Evolutionary conservation across 2,329 filamentous ascomycete genomes (phyloP), one percentile per base, ranked within the genome.

Genomic region (Trichophyton benhamiae): DNA sequence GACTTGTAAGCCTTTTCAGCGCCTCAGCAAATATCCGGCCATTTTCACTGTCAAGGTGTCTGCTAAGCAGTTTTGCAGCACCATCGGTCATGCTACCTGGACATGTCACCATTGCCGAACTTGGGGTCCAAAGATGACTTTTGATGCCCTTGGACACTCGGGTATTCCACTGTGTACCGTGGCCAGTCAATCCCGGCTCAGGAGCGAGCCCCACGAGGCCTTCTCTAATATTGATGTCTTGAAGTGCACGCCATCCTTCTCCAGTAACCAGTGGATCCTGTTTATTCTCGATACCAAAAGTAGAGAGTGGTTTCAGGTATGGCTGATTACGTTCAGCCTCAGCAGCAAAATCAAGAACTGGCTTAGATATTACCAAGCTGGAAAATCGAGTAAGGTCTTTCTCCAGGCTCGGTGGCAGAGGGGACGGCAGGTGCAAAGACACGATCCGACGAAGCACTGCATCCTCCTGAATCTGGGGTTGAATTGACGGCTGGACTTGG

Each of bases 1-100:
- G 75, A 3, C 80, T 82, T 0, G 75, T 82, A 2, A 88, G 73
- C 41, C 64, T 66, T 42, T 60, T 62, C 48, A 65, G 59, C 7
- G 67, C 65, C 48, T 66, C 61, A 3, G 62, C 52, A 58, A 68
- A 68, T 48, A 68, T 60, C 7, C 58, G 49, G 20, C 65, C 66
- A 48, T 69, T 60, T 33, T 63, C 60, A n/a, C 62, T 64, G 41
- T 63, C 59, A 13, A 68, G 27, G 62, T 71, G 64, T 57, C 61
- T 61, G 52, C 66, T 63, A 17, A 70, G 58, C 22, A 70, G 57
- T 22, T 62, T 66, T 8, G 68, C 68, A 2, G 68, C 68, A 3
- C 68, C 68, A 62, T 70, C 68, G 5, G 68, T 70, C 68, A 70
- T 70, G 3, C 67, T 65, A 33, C 65, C 64, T 1, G 68, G 68